Percentiles rank a stretch among this genome's conserved stretches.
phyloP scores from a whole-genome alignment of 2,329 filamentous ascomycete species.

The Beauveria sp. region DNA sequence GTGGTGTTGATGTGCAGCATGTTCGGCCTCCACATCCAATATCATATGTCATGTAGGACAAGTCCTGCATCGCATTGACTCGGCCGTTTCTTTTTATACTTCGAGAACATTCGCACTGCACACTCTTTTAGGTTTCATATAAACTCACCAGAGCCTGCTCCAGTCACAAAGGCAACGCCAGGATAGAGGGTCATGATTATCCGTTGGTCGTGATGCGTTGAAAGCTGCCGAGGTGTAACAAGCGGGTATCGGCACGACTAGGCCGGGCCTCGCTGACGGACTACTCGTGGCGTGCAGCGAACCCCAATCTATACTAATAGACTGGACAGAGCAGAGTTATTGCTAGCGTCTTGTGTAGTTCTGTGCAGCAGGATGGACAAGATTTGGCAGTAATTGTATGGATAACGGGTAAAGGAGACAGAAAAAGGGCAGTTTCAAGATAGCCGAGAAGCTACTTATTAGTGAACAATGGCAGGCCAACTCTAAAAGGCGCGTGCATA shows the following conservation, averaged over 20 bases:
- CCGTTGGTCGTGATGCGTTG: neutral
- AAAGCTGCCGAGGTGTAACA: neutral
- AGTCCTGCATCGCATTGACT: no score
- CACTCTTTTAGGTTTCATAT: no score
- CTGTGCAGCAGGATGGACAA: no score
- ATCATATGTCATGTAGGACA: neutral
- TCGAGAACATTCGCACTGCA: no score
- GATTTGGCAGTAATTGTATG: no score
- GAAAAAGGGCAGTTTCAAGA: no score
- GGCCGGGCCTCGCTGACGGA: neutral
- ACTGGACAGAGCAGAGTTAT: no score
- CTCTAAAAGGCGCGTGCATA: neutral
- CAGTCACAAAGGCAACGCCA: slow-evolving; percentile 24
- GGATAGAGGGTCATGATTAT: slow-evolving; percentile 19
- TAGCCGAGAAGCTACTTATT: no score
- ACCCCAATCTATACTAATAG: no score
- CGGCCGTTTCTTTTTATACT: no score
- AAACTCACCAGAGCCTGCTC: slow-evolving; percentile 24
- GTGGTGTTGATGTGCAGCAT: neutral
- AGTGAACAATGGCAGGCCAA: neutral
- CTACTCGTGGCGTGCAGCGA: neutral
- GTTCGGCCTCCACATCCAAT: neutral
- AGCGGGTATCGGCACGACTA: neutral
- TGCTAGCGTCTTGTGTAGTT: no score
- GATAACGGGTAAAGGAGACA: no score